Conservation (phyloP, 139 green algal species). For the Diplosphaera chodatii region DNA sequence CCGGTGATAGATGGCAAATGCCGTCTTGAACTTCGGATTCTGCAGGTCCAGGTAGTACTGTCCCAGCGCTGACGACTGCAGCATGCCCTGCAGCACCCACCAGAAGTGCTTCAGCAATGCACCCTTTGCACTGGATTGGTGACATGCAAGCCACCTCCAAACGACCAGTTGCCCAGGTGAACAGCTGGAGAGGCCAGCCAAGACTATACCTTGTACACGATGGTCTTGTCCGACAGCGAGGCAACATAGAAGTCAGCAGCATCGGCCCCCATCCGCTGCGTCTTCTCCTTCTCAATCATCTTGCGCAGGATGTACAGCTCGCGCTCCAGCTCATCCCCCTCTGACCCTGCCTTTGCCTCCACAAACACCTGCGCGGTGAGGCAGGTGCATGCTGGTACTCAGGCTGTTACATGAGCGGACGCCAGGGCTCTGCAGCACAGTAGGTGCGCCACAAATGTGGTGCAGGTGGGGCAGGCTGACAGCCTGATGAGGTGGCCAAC, state of each 20-base stretch:
- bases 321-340: conserved; percentile 85
- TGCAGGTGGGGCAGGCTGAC: too few relatives aligned
- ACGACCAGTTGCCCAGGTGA: too few relatives aligned
- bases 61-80: conserved; percentile 73
- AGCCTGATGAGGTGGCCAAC: conserved; percentile 11
- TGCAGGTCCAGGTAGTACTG: conserved; percentile 90
- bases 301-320: conserved; percentile 94
- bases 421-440: too few relatives aligned
- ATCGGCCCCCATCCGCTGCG: conserved; percentile 28
- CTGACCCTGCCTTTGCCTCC: conserved; percentile 24
- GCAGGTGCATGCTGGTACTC: too few relatives aligned
- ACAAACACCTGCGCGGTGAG: conserved; percentile 27
- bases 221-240: conserved; percentile 79
- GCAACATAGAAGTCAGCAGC: conserved; percentile 84
- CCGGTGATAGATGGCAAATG: conserved; percentile 98
- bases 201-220: conserved; percentile 91
- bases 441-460: too few relatives aligned
- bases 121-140: too few relatives aligned
- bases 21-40: conserved; percentile 70
- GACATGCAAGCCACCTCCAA: too few relatives aligned
- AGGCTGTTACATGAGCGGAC: too few relatives aligned
- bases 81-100: conserved; percentile 69
- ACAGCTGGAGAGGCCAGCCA: too few relatives aligned
- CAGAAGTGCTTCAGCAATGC: background rate
- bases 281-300: conserved; percentile 79